Base-by-base conservation (phyloP, 2,329 filamentous ascomycete genomes). In the Pyricularia grisea region DNA sequence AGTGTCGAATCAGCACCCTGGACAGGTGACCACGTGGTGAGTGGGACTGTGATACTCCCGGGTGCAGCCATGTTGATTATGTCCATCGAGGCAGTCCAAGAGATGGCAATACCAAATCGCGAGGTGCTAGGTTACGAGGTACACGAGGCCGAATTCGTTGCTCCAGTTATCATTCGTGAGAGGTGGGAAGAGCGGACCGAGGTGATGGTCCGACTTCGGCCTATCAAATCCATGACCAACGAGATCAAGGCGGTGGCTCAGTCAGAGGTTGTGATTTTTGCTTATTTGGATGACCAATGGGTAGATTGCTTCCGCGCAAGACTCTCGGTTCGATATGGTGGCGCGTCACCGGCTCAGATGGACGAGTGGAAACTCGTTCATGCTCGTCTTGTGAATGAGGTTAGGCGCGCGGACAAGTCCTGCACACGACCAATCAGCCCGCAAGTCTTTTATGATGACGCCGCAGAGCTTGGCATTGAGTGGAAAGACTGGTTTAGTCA, bases 1-100 rank as follows among this genome's bases (percentile, higher is more conserved):
- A 80, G 69, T 14, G 65, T 76, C 17, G 73, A 73, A 1, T 76
- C 79, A 66, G 71, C 75, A 6, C 73, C 76, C 14, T 79, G 78
- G 70, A 27, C 76, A 1, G 65, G 71, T 23, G 67, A 71, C 70
- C 78, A 81, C 65, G 58, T 69, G 28, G 66, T 70, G 70, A 71
- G 74, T 20, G 71, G 71, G 0, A 65, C 76, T 20, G 71, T 77
- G 28, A 28, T 68, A 58, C 30, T 55, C 25, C 69, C 67, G 11
- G 69, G 27, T n/a, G 63, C 64, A 23, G 55, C 64, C 12, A 68
- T 70, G 33, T n/a, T 67, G 27, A 23, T 70, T 10, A 66, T 70
- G 63, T 63, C 67, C 20, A 67, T 68, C 31, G 60, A 68, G 42
- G 69, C 31, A 33, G 66, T 27, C 60, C 66, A 42, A 61, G 60